Evolutionary conservation across 345 rosid species (phyloP), one percentile per base, ranked within the genome.

Genomic region (Brassica carinata): DNA sequence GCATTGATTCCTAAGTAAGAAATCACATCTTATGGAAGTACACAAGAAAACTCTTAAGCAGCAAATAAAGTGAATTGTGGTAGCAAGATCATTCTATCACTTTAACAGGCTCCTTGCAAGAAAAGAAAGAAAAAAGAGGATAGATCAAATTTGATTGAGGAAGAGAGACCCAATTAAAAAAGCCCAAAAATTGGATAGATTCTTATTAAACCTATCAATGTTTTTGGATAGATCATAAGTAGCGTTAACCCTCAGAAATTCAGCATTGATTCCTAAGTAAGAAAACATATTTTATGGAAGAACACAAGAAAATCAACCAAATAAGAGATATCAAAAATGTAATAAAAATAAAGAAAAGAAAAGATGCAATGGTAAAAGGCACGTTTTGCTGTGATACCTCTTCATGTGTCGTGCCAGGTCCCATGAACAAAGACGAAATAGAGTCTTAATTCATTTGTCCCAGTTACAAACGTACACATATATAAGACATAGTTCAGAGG

Each of bases 341-440:
- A 33, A 29, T 29, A 36, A 36, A 36, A 6, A 33, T 7, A 36
- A 36, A 36, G 34, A 45, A 51, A 43, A 36, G 51, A 51, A 30
- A 51, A 61, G 18, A 29, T 40, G 14, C 23, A 61, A 69, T 29
- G 18, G 68, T 70, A 31, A 51, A 31, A 1, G 53, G 64, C 79
- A 80, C 79, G 83, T 80, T 75, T 80, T 34, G 67, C 19, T 69
- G 40, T 13, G 67, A 59, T 77, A 81, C 69, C 57, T 64, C 64
- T 30, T 29, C 7, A 65, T 4, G 9, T 72, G 69, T 76, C 57
- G 77, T 81, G 77, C 69, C 81, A 27, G 69, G 2, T 65, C 0
- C 29, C 7, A 29, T 11, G 80, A 76, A 76, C 69, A 58, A 0
- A 76, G 81, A 65, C 57, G 73, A 45, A 6, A 71, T 71, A 14